These are phyloP conservation scores for Dalbergia cochinchinensis DNA, from an alignment of 306 rosid genomes.

Conservation along the genomic window DNA sequence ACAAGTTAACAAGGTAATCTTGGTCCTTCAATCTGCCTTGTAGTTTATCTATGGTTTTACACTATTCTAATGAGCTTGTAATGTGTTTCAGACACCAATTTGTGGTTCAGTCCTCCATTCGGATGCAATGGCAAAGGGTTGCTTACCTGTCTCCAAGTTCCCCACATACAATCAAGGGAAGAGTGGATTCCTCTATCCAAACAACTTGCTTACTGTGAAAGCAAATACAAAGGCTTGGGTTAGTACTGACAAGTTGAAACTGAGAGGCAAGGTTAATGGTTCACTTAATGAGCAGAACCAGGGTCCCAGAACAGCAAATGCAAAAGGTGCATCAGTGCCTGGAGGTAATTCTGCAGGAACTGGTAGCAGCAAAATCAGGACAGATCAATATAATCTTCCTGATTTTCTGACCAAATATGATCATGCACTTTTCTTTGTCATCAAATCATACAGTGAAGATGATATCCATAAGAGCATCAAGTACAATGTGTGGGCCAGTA, in stretches of 20 bases:
- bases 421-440: conserved; percentile 76
- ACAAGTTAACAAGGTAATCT: conserved; percentile 65
- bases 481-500: conserved; percentile 89
- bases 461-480: conserved; percentile 91
- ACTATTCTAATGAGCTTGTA: conserved; percentile 41
- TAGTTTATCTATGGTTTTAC: conserved; percentile 20
- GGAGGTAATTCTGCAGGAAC: conserved; percentile 51
- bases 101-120: conserved; percentile 60
- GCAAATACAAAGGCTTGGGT: conserved; percentile 65
- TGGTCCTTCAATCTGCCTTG: background rate
- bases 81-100: conserved; percentile 56
- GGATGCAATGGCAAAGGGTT: conserved; percentile 54
- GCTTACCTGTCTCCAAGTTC: conserved; percentile 56
- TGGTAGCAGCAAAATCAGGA: conserved; percentile 49
- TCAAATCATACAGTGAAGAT: conserved; percentile 91
- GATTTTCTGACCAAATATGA: conserved; percentile 78
- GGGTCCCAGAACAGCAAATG: conserved; percentile 65
- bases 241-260: conserved; percentile 67
- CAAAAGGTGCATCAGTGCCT: conserved; percentile 48
- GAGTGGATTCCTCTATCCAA: conserved; percentile 60
- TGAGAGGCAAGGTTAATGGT: conserved; percentile 61
- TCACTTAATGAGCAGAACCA: conserved; percentile 61
- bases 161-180: conserved; percentile 70
- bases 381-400: conserved; percentile 73
- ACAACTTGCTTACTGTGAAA: conserved; percentile 59